Base-by-base conservation (phyloP, 2,329 filamentous ascomycete species). In the Aspergillus novofumigatus region DNA sequence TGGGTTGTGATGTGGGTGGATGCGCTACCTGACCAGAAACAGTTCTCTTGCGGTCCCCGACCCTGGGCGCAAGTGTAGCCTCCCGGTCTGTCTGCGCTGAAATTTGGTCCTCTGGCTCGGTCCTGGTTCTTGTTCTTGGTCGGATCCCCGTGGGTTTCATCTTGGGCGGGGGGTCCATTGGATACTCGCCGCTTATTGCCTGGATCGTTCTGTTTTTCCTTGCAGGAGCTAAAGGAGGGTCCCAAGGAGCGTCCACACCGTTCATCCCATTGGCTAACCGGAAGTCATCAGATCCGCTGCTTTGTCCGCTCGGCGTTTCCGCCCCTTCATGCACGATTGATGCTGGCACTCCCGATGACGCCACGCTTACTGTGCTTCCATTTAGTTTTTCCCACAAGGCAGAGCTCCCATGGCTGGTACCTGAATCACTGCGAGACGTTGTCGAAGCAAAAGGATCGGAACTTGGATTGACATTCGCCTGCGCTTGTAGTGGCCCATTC, bases 31-130 rank as follows among this genome's bases (percentile, higher is more conserved):
- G 91, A 3, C 93, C 93, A 44, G 93, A 96, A n/a, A 96, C 84
- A 1, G 92, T 97, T 64, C 93, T 86, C 77, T 97, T 97, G 71
- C 92, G 86, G 59, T 92, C 90, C 14, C 80, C 72, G 60, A 60
- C 78, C 64, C 61, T 75, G 54, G 69, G 65, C 51, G 66, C 68
- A 53, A 67, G 67, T 38, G 67, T 65, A 35, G 67, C 51, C 26
- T 74, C 72, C 52, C 67, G 67, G 35, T 74, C 69, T 17, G 65
- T 59, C 49, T 69, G 70, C n/a, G 62, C 64, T 26, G 67, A 44
- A n/a, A 62, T 48, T 60, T 55, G 77, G 66, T 76, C 78, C 69
- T 74, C 77, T 28, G 69, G 54, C 32, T 75, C 73, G 17, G 67
- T 65, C 60, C 72, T 74, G 25, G 68, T 67, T 59, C 76, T 73